Base-by-base conservation (phyloP, 164 flowering plant genomes). In the Aristolochia californica region DNA sequence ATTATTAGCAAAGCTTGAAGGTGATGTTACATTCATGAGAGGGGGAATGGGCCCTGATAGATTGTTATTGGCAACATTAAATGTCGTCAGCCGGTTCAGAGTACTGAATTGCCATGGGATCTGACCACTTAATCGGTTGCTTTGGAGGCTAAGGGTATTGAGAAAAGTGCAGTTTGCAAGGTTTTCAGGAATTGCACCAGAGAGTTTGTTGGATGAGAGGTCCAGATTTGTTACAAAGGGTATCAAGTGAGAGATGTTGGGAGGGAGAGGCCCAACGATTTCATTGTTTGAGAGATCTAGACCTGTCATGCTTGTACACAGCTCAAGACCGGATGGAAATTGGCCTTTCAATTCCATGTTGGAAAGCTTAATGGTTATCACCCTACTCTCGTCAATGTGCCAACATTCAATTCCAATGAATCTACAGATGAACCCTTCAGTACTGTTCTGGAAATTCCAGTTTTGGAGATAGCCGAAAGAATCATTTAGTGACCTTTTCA, bases 391-490 rank as follows among this genome's bases (percentile, higher is more conserved):
- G 28, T 79, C 74, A 0, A 74, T 69, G 60, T 87, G 90, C 97
- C 97, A 90, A 57, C 97, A 90, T 0, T 79, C 80, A 13, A 90
- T 62, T 24, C 97, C 97, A 13, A 17, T 28, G 68, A 84, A 90
- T 17, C 49, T 73, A 58, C 95, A 90, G 67, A 90, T 85, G 62
- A 65, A 79, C 0, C 93, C 94, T 56, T 80, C 82, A 1, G 77
- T 72, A 3, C 9, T 23, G 60, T 80, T 81, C 38, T 63, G 21
- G 51, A 88, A 88, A 47, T 66, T 47, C 93, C 94, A 88, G n/a
- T 78, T 62, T 14, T 56, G 56, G 47, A 88, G 69, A 63, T 56
- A 66, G 5, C 56, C 48, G 1, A 20, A 22, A n/a, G 97, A 80
- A 55, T 88, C 97, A 18, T 63, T n/a, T n/a, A 88, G 45, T 1